phyloP scores from a whole-genome alignment of 306 rosid species.

The Vigna unguiculata region DNA sequence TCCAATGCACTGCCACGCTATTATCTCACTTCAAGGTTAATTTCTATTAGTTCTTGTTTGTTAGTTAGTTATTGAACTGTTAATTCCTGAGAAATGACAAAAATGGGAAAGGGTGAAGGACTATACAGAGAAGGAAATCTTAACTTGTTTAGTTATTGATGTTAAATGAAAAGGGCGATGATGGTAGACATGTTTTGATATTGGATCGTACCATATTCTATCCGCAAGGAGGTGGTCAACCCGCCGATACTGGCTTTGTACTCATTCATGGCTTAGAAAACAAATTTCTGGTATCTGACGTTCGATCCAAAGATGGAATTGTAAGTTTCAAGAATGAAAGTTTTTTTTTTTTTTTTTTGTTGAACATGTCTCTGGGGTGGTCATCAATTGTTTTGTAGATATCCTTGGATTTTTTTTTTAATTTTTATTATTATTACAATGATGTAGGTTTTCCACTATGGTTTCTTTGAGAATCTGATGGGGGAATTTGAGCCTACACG shows the following conservation, averaged over 20 bases:
- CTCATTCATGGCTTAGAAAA: constrained; percentile 40
- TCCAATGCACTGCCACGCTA: constrained; percentile 61
- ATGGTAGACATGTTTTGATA: constrained; percentile 63
- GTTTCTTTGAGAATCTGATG: constrained; percentile 55
- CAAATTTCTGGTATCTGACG: constrained; percentile 68
- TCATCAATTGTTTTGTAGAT: neutral
- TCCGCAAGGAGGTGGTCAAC: constrained; percentile 96
- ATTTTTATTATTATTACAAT: neutral
- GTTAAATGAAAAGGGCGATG: constrained; percentile 54
- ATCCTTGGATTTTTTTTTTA: neutral
- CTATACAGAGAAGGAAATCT: neutral
- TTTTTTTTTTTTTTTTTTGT: neutral
- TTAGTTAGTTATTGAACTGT: neutral
- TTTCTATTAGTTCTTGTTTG: neutral
- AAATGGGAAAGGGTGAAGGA: neutral
- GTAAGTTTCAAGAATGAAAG: constrained; percentile 47
- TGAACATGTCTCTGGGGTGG: neutral
- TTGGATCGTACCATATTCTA: constrained; percentile 75
- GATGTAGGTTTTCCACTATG: constrained; percentile 70
- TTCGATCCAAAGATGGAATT: constrained; percentile 70
- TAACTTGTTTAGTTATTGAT: neutral
- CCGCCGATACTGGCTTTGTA: constrained; percentile 70
- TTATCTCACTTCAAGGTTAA: constrained; percentile 55
- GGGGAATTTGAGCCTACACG: constrained; percentile 47
- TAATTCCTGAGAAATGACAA: no score